Percentiles rank a stretch among this genome's conserved stretches.
Evolutionary conservation across 768 basidiomycete species (phyloP).

Genomic region (Tylopilus intermedius): DNA sequence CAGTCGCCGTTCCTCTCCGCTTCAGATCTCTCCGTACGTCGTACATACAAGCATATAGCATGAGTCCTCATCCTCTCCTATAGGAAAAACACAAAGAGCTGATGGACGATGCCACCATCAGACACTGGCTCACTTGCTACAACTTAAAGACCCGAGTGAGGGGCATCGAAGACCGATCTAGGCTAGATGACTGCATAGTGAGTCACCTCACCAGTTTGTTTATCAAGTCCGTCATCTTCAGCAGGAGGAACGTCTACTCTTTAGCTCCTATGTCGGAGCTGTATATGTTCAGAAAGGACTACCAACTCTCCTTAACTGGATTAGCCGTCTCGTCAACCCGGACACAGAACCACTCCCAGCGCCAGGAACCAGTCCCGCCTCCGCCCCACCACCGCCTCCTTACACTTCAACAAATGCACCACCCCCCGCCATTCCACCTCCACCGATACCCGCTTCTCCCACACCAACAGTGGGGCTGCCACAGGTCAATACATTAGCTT

Average conservation of each 20-base stretch:
- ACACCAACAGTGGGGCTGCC: constrained; percentile 13
- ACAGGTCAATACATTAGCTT: constrained; percentile 39
- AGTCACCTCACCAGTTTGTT: neutral
- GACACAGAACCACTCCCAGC: constrained; percentile 24
- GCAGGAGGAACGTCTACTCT: constrained; percentile 54
- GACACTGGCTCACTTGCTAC: constrained; percentile 48
- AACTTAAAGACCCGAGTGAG: constrained; percentile 51
- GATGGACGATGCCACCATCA: constrained; percentile 38
- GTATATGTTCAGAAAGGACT: constrained; percentile 55
- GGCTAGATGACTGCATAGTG: constrained; percentile 37
- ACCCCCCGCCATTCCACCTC: constrained; percentile 17
- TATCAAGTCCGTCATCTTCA: constrained; percentile 3
- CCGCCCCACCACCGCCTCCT: constrained; percentile 19
- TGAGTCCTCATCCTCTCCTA: neutral
- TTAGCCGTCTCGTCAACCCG: constrained; percentile 53
- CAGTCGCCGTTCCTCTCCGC: constrained; percentile 41
- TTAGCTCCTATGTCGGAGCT: constrained; percentile 63
- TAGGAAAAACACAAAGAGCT: constrained; percentile 26
- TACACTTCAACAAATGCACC: constrained; percentile 20
- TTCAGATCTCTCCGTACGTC: constrained; percentile 41
- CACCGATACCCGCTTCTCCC: constrained; percentile 18
- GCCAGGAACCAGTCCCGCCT: constrained; percentile 16
- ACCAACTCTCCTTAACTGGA: constrained; percentile 48
- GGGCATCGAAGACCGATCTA: constrained; percentile 34
- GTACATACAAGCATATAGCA: neutral